phyloP scores from a whole-genome alignment of 257 asterid species.

The Scutellaria galericulata region DNA sequence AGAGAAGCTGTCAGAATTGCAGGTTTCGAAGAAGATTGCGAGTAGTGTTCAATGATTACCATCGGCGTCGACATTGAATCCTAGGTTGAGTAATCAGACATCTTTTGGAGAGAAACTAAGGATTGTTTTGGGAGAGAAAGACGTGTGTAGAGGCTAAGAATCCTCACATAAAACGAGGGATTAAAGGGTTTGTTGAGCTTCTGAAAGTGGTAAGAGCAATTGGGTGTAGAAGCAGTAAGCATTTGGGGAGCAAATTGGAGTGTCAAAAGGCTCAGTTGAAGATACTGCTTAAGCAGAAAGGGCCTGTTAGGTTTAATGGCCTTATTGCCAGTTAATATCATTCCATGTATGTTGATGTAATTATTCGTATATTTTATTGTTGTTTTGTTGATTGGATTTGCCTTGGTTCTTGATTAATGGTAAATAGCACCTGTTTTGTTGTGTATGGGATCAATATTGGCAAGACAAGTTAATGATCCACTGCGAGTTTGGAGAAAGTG shows the following conservation, averaged over 20 bases:
- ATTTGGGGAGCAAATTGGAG: constrained; percentile 67
- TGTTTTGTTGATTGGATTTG: background rate
- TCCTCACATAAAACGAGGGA: constrained; percentile 86
- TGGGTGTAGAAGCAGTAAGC: constrained; percentile 67
- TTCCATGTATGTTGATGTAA: background rate
- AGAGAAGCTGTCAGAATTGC: constrained; percentile 58
- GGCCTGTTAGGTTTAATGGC: constrained; percentile 45
- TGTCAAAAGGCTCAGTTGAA: constrained; percentile 85
- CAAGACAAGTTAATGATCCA: too few relatives aligned
- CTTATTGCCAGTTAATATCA: constrained; percentile 46
- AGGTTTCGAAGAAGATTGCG: constrained; percentile 33
- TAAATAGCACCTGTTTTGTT: too few relatives aligned
- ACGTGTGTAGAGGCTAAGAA: constrained; percentile 56
- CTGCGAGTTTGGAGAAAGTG: too few relatives aligned
- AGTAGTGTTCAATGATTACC: background rate
- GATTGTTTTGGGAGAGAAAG: constrained; percentile 43
- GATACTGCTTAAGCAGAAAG: constrained; percentile 65
- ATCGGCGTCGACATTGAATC: background rate
- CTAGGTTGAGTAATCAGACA: too few relatives aligned
- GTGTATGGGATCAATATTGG: background rate
- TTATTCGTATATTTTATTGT: background rate
- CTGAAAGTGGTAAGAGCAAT: constrained; percentile 75
- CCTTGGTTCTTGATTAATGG: background rate
- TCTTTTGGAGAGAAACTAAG: constrained; percentile 38
- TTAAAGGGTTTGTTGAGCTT: constrained; percentile 87